Evolutionary conservation across 2,329 filamentous ascomycete genomes (phyloP), one percentile per base, ranked within the genome.

Genomic region (Alternaria dauci): DNA sequence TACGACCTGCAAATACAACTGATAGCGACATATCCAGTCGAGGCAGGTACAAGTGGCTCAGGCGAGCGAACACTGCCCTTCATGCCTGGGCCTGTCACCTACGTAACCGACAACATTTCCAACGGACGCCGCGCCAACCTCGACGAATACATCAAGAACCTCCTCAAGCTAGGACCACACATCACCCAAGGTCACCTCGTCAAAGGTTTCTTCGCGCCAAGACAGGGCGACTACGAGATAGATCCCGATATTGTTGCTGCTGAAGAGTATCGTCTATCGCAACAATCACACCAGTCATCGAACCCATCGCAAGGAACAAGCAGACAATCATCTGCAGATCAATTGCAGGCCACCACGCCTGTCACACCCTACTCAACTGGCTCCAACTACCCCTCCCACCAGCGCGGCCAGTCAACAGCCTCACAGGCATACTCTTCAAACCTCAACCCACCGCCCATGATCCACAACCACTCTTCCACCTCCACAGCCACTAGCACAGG

Each of bases 1-100:
- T 99, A 98, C 81, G 95, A 98, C 78, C 94, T 98, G 78, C 95
- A 99, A 78, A 98, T 98, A 74, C 92, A 93, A 32, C 88, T 99
- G 8, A 87, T 99, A 50, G 94, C 93, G 44, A 92, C 87, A 46
- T 98, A 97, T 74, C 94, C 95, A 23, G 89, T 91, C 36, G 95
- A 98, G 79, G 94, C 95, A 38, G 95, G 95, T 55, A 95, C 96
- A 73, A 91, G 89, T 18, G 90, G 90, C 44, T 82, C 80, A 12
- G 86, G 85, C 51, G 89, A 93, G 73, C 90, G 95, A 57, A 93
- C 91, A 8, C 81, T 99, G 12, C 95, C 95, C 2, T 98, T 96
- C 78, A 99, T 99, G 95, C 95, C 95, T 9, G 95, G 95, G 6
- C 95, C 95, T 3, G 94, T 99, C 63, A 96, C 94, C 67, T 97